These are phyloP conservation scores for Sideroxylon spinosum DNA, from an alignment of 179 eudicot species.

Conservation along the genomic window DNA sequence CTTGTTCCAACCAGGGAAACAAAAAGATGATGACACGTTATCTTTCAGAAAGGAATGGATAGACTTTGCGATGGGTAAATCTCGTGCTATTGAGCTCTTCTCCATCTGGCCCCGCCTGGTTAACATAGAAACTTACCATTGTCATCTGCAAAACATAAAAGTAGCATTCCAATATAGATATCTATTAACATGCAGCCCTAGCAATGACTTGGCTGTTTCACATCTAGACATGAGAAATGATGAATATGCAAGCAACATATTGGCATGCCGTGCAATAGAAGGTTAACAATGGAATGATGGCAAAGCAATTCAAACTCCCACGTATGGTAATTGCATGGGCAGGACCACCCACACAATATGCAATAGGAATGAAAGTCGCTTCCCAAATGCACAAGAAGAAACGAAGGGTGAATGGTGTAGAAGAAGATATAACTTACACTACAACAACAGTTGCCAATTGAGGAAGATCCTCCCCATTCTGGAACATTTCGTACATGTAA, in stretches of 20 bases:
- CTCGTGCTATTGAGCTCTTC: slow-evolving; percentile 2
- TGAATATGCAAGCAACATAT: too few relatives aligned
- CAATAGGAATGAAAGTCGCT: background rate
- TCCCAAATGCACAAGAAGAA: background rate
- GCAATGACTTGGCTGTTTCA: too few relatives aligned
- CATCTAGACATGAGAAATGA: too few relatives aligned
- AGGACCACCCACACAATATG: background rate
- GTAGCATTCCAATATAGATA: too few relatives aligned
- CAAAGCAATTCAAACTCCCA: too few relatives aligned
- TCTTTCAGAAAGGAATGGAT: slow-evolving; percentile 58
- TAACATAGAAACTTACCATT: slow-evolving; percentile 15
- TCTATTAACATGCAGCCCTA: too few relatives aligned
- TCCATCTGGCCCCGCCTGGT: slow-evolving; percentile 59
- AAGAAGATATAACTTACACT: slow-evolving; percentile 48
- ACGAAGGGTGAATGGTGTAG: background rate
- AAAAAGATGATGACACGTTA: slow-evolving; percentile 54
- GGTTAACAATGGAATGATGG: too few relatives aligned
- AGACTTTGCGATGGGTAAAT: slow-evolving; percentile 65
- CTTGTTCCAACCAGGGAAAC: slow-evolving; percentile 32
- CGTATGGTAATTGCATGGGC: background rate
- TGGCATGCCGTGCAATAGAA: too few relatives aligned
- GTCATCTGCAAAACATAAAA: too few relatives aligned
- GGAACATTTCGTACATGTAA: slow-evolving; percentile 44
- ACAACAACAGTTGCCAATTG: slow-evolving; percentile 68
- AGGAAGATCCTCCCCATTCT: slow-evolving; percentile 62